A percentile compares a stretch with the other conserved stretches of the same genome.
Conservation (phyloP, 805 yeast species). For the Jamesozyma spencerorum region DNA sequence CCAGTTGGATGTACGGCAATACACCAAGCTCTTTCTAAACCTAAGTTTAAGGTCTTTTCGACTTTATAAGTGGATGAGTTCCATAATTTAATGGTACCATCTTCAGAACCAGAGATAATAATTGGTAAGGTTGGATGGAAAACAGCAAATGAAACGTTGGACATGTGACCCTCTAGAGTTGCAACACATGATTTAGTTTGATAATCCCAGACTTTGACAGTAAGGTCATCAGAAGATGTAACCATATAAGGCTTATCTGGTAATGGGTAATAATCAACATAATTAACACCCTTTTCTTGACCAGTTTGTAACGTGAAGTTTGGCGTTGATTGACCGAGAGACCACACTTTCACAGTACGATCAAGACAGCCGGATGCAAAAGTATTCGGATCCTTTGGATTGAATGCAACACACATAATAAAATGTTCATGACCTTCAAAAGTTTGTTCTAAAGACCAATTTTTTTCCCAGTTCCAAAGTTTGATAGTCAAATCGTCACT, state of each 20-base stretch:
- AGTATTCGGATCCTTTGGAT: conserved; percentile 95
- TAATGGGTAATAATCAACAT: conserved; percentile 92
- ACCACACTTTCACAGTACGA: conserved; percentile 95
- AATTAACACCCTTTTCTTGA: conserved; percentile 88
- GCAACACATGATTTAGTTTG: conserved; percentile 96
- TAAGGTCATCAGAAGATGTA: conserved; percentile 83
- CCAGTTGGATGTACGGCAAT: conserved; percentile 56
- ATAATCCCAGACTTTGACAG: conserved; percentile 90
- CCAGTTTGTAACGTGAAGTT: conserved; percentile 89
- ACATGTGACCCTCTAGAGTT: conserved; percentile 83
- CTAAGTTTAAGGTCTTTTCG: conserved; percentile 83
- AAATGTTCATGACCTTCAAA: conserved; percentile 95
- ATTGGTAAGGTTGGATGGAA: conserved; percentile 97
- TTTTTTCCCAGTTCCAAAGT: conserved; percentile 96
- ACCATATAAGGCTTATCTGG: conserved; percentile 94
- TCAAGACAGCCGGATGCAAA: conserved; percentile 97
- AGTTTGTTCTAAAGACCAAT: conserved; percentile 82
- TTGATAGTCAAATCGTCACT: conserved; percentile 87
- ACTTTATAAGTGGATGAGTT: conserved; percentile 87
- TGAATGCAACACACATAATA: conserved; percentile 88
- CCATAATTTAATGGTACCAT: conserved; percentile 91
- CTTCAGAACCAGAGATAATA: conserved; percentile 94
- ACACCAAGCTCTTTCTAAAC: conserved; percentile 97
- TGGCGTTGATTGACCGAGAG: conserved; percentile 75
- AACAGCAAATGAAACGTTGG: conserved; percentile 92